These are phyloP conservation scores for Erythrophleum ivorense DNA, from an alignment of 331 rosid species.

Conservation along the genomic window DNA sequence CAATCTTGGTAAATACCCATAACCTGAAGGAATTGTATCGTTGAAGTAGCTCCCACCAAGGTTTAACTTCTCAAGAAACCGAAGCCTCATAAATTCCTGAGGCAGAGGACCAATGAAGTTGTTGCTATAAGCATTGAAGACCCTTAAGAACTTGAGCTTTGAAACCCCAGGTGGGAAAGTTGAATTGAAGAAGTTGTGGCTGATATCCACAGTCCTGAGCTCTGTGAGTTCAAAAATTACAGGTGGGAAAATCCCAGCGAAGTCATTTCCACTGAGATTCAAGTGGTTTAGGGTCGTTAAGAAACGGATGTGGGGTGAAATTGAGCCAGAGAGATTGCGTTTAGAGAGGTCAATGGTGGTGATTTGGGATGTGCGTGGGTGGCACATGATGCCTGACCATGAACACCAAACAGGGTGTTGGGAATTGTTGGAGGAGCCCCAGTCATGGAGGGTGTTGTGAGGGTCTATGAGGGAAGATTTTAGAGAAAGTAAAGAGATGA, in stretches of 20 bases:
- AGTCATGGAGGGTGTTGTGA: conserved; percentile 66
- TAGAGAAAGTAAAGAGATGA: conserved; percentile 66
- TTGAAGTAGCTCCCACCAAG: conserved; percentile 95
- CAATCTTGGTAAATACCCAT: conserved; percentile 66
- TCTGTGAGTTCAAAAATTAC: conserved; percentile 67
- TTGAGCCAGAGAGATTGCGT: conserved; percentile 82
- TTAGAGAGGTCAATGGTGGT: conserved; percentile 71
- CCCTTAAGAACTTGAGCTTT: conserved; percentile 67
- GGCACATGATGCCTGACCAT: conserved; percentile 89
- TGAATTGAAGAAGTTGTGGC: conserved; percentile 73
- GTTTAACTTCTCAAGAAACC: conserved; percentile 73
- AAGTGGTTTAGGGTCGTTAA: conserved; percentile 62
- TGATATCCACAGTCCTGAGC: conserved; percentile 74
- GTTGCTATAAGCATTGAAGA: conserved; percentile 86
- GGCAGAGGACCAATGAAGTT: conserved; percentile 78
- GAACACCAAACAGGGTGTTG: conserved; percentile 79
- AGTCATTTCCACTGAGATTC: conserved; percentile 76
- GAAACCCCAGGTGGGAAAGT: conserved; percentile 88
- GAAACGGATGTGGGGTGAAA: conserved; percentile 66
- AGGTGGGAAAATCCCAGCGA: conserved; percentile 60
- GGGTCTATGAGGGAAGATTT: conserved; percentile 77
- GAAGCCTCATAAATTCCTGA: conserved; percentile 58
- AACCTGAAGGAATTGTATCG: conserved; percentile 63
- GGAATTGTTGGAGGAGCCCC: conserved; percentile 54
- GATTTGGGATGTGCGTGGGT: conserved; percentile 58